These are phyloP conservation scores for Astathelohania contejeani DNA, from an alignment of 371 early-diverging fungal species.

Conservation along the genomic window DNA sequence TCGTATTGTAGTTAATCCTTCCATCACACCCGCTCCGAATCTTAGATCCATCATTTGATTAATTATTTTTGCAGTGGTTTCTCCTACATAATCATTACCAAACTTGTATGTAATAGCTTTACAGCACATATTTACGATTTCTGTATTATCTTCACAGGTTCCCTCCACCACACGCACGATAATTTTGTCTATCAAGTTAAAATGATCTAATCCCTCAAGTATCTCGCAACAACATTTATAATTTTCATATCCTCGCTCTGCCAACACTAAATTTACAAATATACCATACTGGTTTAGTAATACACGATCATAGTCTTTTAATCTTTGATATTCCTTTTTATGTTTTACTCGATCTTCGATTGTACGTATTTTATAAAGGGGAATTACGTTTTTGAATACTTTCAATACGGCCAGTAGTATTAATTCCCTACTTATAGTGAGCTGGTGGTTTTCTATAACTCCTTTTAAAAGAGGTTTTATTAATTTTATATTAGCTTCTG, in stretches of 20 bases:
- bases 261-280: constrained; percentile 19
- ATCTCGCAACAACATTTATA: constrained; percentile 19
- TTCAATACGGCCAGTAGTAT: constrained; percentile 24
- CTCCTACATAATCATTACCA: constrained; percentile 11
- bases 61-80: constrained; percentile 20
- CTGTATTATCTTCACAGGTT: constrained; percentile 1
- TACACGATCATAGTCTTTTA: constrained; percentile 15
- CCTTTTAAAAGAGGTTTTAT: no score
- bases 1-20: no score
- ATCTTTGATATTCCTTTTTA: constrained; percentile 16
- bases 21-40: constrained; percentile 12
- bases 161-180: constrained; percentile 28
- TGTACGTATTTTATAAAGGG: constrained; percentile 34
- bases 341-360: constrained; percentile 22
- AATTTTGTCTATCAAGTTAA: constrained; percentile 31
- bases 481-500: not conserved
- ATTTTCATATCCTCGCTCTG: not conserved
- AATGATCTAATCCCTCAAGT: constrained; percentile 34
- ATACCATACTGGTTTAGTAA: constrained; percentile 22
- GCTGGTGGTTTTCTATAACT: not conserved
- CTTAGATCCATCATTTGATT: constrained; percentile 30
- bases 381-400: constrained; percentile 35
- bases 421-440: not conserved
- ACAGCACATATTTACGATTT: constrained; percentile 11
- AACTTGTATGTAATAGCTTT: constrained; percentile 19